These are phyloP conservation scores for Plantago coronopus DNA, from an alignment of 305 asterid species.

Conservation along the genomic window DNA sequence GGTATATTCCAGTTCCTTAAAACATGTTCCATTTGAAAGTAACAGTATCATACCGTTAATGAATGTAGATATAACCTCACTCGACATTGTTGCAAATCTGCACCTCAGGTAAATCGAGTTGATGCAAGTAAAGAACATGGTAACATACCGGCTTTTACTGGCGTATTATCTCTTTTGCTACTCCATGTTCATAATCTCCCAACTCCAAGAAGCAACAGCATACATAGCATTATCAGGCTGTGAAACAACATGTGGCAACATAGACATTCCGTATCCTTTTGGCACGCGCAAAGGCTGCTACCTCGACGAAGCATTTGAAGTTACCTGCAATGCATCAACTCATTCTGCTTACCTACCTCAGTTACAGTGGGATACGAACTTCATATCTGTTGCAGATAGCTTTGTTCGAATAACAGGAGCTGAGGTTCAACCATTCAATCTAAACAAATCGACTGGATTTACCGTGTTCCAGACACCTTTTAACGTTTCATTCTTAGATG, in stretches of 20 bases:
- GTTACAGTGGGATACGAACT: neutral
- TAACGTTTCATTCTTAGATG: neutral
- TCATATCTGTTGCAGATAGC: neutral
- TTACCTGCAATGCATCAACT: neutral
- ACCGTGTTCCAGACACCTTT: neutral
- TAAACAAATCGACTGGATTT: neutral
- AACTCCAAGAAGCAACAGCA: conserved; percentile 2
- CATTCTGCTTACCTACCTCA: neutral
- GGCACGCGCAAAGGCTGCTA: neutral
- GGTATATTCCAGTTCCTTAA: too few relatives aligned
- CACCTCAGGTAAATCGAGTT: neutral
- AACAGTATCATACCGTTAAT: too few relatives aligned
- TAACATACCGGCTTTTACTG: neutral
- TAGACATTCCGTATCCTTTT: conserved; percentile 1
- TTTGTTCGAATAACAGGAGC: neutral
- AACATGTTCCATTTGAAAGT: too few relatives aligned
- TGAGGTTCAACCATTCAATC: neutral
- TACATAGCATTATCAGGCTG: neutral
- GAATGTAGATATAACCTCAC: too few relatives aligned
- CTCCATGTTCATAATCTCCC: neutral
- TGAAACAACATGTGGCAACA: neutral
- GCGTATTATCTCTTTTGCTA: neutral
- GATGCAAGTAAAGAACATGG: neutral
- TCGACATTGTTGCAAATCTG: neutral
- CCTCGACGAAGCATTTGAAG: neutral